Conservation (phyloP, 768 basidiomycete species). For the Piloderma croceum region DNA sequence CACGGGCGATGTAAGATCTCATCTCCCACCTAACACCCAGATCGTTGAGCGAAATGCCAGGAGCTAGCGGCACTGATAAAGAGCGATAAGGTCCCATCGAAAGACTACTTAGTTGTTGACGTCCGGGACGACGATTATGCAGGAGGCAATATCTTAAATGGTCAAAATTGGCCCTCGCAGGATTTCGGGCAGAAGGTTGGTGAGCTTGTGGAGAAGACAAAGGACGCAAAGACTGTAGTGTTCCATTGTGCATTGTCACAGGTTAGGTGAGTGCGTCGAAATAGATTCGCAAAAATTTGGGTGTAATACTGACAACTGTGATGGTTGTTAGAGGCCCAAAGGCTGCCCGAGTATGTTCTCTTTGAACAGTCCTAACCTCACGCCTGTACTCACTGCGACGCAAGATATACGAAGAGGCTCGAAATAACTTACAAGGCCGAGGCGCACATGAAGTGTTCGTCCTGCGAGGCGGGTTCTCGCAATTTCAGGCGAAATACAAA, state of each 20-base stretch:
- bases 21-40: too few species aligned
- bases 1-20: conserved; percentile 30
- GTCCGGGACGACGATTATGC: conserved; percentile 79
- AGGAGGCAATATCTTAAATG: conserved; percentile 74
- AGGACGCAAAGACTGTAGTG: conserved; percentile 56
- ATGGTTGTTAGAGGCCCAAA: conserved; percentile 75
- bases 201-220: conserved; percentile 52
- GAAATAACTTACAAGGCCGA: conserved; percentile 41
- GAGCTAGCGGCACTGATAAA: conserved; percentile 68
- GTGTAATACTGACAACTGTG: too few species aligned
- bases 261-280: conserved; percentile 49
- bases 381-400: conserved; percentile 2
- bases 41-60: conserved; percentile 30
- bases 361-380: not conserved
- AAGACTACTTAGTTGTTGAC: conserved; percentile 75
- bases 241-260: conserved; percentile 82
- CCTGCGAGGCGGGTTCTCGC: conserved; percentile 65
- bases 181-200: conserved; percentile 55
- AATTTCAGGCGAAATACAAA: conserved; percentile 67
- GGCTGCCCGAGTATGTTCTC: conserved; percentile 57
- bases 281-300: not conserved
- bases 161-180: conserved; percentile 55
- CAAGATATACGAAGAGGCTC: conserved; percentile 67
- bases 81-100: conserved; percentile 49
- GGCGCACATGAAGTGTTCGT: conserved; percentile 54